phyloP scores from a whole-genome alignment of 148 eudicot species.

The Amaranthus palmeri region DNA sequence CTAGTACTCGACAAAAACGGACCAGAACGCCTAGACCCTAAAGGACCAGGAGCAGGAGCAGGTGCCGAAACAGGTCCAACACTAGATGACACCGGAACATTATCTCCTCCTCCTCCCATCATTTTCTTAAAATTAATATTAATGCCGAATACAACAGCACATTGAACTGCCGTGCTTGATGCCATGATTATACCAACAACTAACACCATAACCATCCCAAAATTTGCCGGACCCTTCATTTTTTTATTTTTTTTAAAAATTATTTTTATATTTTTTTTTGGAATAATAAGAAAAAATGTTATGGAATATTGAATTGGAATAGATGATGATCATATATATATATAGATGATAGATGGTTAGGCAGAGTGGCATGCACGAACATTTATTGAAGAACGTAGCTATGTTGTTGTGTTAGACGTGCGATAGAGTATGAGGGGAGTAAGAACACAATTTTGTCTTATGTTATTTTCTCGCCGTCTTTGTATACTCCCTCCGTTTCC shows the following conservation, averaged over 20 bases:
- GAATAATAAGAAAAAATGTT: background rate
- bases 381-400: background rate
- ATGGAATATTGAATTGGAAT: background rate
- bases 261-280: background rate
- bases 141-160: background rate
- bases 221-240: background rate
- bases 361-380: conserved; percentile 1
- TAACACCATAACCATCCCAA: background rate
- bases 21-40: background rate
- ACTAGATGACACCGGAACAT: background rate
- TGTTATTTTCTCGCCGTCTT: background rate
- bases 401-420: conserved; percentile 1
- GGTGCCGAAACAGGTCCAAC: background rate
- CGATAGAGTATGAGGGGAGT: background rate
- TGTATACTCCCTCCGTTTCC: no score
- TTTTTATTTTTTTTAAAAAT: background rate
- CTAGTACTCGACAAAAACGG: background rate
- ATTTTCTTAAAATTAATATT: background rate
- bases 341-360: background rate
- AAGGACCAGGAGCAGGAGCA: conserved; percentile 7
- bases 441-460: conserved; percentile 4
- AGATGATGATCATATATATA: background rate
- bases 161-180: background rate
- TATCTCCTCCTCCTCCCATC: no score
- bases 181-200: conserved; percentile 8